Conservation (phyloP, 2,329 filamentous ascomycete species). For the Camptophora hylomeconis region DNA sequence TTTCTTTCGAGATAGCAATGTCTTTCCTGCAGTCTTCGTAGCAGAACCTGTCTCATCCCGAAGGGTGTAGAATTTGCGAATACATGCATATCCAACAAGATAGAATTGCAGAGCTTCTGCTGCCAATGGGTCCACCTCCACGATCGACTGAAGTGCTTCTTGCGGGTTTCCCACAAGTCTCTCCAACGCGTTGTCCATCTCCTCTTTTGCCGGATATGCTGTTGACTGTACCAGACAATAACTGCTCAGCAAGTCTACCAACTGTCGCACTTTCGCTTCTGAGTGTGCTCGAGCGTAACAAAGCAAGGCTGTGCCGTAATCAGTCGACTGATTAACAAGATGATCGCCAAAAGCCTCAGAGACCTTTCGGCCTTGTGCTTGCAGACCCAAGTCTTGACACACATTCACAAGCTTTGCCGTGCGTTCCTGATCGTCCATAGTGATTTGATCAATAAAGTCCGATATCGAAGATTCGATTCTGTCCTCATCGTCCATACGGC, state of each 20-base stretch:
- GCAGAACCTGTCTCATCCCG: slow-evolving; percentile 42
- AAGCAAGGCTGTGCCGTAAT: slow-evolving; percentile 75
- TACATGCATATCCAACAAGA: slow-evolving; percentile 81
- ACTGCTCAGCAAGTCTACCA: slow-evolving; percentile 75
- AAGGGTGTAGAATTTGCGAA: slow-evolving; percentile 82
- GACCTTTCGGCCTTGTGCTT: slow-evolving; percentile 63
- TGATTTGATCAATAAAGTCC: slow-evolving; percentile 59
- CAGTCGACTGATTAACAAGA: slow-evolving; percentile 56
- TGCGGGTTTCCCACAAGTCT: slow-evolving; percentile 60
- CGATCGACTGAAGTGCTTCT: slow-evolving; percentile 56
- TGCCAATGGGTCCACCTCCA: slow-evolving; percentile 63
- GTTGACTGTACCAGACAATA: slow-evolving; percentile 77
- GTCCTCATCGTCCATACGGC: slow-evolving; percentile 61
- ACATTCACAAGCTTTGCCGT: slow-evolving; percentile 74
- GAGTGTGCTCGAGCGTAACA: slow-evolving; percentile 83
- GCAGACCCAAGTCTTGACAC: slow-evolving; percentile 65
- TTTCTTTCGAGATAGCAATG: slow-evolving; percentile 46
- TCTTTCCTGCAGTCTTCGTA: slow-evolving; percentile 26
- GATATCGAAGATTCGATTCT: slow-evolving; percentile 62
- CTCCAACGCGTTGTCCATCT: slow-evolving; percentile 61
- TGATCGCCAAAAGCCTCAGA: slow-evolving; percentile 80
- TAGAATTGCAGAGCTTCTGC: slow-evolving; percentile 72
- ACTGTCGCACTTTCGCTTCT: slow-evolving; percentile 64
- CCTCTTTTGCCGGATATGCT: slow-evolving; percentile 57
- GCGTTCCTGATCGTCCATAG: slow-evolving; percentile 54